A percentile compares a stretch with the other conserved stretches of the same genome.
Evolutionary conservation across 1,139 yeast species (phyloP).

Genomic region (Sugiyamaella pinicola): DNA sequence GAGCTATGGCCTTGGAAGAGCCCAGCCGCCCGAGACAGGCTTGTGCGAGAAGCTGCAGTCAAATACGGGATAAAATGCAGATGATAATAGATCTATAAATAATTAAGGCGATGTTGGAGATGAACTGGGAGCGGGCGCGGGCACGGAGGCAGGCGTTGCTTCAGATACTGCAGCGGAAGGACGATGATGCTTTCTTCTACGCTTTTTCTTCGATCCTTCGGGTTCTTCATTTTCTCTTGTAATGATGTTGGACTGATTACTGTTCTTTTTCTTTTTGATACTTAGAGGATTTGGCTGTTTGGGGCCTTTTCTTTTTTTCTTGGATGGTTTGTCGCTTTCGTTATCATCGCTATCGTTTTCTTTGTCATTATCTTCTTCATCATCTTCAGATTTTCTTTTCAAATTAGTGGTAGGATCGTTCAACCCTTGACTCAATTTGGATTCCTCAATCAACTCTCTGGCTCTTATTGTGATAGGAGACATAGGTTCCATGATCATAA

Average conservation of each 20-base stretch:
- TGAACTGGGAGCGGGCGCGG: neutral
- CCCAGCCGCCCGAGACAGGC: too few relatives aligned
- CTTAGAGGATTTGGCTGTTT: conserved; percentile 84
- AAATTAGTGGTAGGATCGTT: conserved; percentile 57
- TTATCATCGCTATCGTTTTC: conserved; percentile 33
- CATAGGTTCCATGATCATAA: conserved; percentile 94
- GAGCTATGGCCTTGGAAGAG: too few relatives aligned
- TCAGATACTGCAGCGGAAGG: neutral
- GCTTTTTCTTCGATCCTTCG: conserved; percentile 17
- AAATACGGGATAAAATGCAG: too few relatives aligned
- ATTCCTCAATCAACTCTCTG: conserved; percentile 58
- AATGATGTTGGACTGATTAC: conserved; percentile 4
- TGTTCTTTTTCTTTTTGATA: conserved; percentile 53
- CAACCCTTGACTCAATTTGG: conserved; percentile 74
- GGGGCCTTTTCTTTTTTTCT: conserved; percentile 65
- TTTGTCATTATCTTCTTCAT: conserved; percentile 36
- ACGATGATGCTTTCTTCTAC: conserved; percentile 23
- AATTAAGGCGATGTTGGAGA: conserved; percentile 7
- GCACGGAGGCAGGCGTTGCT: neutral
- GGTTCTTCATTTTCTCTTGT: neutral
- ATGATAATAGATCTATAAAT: conserved; percentile 7
- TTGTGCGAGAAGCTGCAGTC: too few relatives aligned
- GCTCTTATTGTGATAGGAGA: conserved; percentile 67
- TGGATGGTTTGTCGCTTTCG: conserved; percentile 29
- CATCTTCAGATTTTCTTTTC: conserved; percentile 36